phyloP scores from a whole-genome alignment of 2,329 filamentous ascomycete species.

The Fusarium brevicatenulatum region DNA sequence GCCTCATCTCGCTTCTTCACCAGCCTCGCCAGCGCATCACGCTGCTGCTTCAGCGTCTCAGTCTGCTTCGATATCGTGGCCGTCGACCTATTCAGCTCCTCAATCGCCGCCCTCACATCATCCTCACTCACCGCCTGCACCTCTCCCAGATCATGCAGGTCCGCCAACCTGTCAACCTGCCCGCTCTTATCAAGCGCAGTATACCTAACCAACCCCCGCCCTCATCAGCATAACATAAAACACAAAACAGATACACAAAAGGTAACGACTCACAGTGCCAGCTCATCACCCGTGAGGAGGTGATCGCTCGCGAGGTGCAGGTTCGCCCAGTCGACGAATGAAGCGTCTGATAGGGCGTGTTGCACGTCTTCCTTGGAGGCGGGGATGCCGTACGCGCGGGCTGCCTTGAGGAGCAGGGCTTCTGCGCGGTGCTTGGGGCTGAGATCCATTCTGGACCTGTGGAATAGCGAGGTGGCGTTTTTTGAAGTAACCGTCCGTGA shows the following conservation, averaged over 20 bases:
- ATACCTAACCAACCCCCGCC: slow-evolving; percentile 54
- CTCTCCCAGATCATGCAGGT: slow-evolving; percentile 56
- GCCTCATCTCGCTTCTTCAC: slow-evolving; percentile 54
- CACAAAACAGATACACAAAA: slow-evolving; percentile 7
- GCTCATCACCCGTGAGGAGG: slow-evolving; percentile 64
- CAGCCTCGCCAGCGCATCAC: slow-evolving; percentile 65
- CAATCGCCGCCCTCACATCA: slow-evolving; percentile 69
- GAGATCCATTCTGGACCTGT: slow-evolving; percentile 46
- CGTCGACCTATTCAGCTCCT: slow-evolving; percentile 72
- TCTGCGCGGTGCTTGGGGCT: slow-evolving; percentile 46
- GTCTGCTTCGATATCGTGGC: slow-evolving; percentile 72
- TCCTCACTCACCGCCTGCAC: slow-evolving; percentile 65
- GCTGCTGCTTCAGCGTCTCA: slow-evolving; percentile 69
- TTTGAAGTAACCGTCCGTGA: slow-evolving; percentile 34
- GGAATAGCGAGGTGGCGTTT: slow-evolving; percentile 50
- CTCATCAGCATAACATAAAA: slow-evolving; percentile 20
- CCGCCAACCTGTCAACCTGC: slow-evolving; percentile 57
- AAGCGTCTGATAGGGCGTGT: slow-evolving; percentile 50
- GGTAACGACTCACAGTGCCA: slow-evolving; percentile 57
- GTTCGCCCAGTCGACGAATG: slow-evolving; percentile 60
- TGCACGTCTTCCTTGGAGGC: slow-evolving; percentile 52
- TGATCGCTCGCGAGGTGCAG: slow-evolving; percentile 61
- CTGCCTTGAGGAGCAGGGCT: slow-evolving; percentile 48
- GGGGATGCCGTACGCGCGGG: slow-evolving; percentile 47
- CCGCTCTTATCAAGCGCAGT: slow-evolving; percentile 60